phyloP scores from a whole-genome alignment of 202 grass and related monocot genomes.

The Elaeis oleifera region DNA sequence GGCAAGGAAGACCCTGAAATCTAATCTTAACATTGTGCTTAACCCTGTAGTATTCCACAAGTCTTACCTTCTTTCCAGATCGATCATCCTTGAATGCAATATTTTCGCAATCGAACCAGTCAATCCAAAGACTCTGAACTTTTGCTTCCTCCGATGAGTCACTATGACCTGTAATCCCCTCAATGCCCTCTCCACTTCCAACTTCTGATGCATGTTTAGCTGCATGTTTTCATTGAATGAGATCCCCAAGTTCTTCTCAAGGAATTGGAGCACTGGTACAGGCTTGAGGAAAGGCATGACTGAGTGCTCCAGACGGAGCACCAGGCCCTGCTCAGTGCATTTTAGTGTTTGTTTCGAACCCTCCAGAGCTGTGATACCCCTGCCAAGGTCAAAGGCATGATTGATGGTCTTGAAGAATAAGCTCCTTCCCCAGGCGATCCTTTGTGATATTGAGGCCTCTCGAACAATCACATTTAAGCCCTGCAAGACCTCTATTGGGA shows the following conservation, averaged over 20 bases:
- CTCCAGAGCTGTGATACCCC: conserved; percentile 32
- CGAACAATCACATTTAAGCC: conserved; percentile 52
- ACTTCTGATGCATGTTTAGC: conserved; percentile 8
- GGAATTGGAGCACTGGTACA: conserved; percentile 32
- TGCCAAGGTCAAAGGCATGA: neutral
- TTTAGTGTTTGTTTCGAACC: conserved; percentile 47
- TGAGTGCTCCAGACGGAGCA: conserved; percentile 51
- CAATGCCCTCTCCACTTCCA: conserved; percentile 24
- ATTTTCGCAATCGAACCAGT: conserved; percentile 27
- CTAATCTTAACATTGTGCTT: conserved; percentile 29
- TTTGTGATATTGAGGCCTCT: conserved; percentile 33
- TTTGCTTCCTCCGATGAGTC: conserved; percentile 38
- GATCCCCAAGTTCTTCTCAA: neutral
- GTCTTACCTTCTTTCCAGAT: conserved; percentile 23
- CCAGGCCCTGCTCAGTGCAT: conserved; percentile 34
- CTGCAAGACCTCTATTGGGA: conserved; percentile 52
- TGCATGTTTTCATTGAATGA: conserved; percentile 18
- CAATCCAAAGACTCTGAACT: conserved; percentile 42
- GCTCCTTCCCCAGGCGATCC: conserved; percentile 31
- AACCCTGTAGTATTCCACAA: conserved; percentile 38
- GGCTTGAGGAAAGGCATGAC: conserved; percentile 46
- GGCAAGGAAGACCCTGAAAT: conserved; percentile 44
- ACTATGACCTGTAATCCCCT: conserved; percentile 42
- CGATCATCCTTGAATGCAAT: conserved; percentile 43
- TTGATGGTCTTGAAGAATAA: conserved; percentile 33